A percentile compares a stretch with the other conserved stretches of the same genome.
phyloP scores from a whole-genome alignment of 2,329 filamentous ascomycete species.

The Xylaria sp. region DNA sequence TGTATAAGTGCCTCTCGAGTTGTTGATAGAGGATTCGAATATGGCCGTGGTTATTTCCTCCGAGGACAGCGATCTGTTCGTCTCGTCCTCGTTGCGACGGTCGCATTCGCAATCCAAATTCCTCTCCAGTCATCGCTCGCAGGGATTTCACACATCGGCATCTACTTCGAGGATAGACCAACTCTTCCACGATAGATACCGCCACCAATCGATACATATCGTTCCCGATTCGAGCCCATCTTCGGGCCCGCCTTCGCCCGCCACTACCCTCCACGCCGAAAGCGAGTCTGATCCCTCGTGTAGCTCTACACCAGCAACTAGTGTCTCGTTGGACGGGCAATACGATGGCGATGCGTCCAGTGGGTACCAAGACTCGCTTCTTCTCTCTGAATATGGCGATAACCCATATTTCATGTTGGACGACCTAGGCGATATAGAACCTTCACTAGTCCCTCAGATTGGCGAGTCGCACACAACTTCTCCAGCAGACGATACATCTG shows the following conservation, averaged over 20 bases:
- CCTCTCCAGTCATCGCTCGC: slow-evolving; percentile 54
- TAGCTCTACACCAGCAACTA: slow-evolving; percentile 72
- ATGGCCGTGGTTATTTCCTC: slow-evolving; percentile 69
- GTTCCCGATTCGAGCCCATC: slow-evolving; percentile 61
- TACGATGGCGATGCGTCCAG: slow-evolving; percentile 60
- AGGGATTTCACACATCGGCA: slow-evolving; percentile 58
- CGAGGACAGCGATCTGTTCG: slow-evolving; percentile 69
- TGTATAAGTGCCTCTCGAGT: slow-evolving; percentile 25
- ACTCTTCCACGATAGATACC: slow-evolving; percentile 57
- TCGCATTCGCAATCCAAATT: slow-evolving; percentile 72
- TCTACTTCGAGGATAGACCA: slow-evolving; percentile 61
- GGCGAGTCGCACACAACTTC: slow-evolving; percentile 65
- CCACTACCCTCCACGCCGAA: slow-evolving; percentile 62
- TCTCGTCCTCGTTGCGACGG: slow-evolving; percentile 64
- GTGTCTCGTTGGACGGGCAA: slow-evolving; percentile 69
- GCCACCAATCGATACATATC: slow-evolving; percentile 49
- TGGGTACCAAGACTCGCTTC: slow-evolving; percentile 61
- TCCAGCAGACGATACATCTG: slow-evolving; percentile 64
- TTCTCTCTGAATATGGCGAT: slow-evolving; percentile 59
- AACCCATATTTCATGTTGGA: slow-evolving; percentile 58
- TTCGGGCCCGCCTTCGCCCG: slow-evolving; percentile 68
- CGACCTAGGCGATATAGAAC: slow-evolving; percentile 59
- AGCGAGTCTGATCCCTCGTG: slow-evolving; percentile 66
- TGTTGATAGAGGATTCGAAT: slow-evolving; percentile 26
- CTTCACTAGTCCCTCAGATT: slow-evolving; percentile 62